Base-by-base conservation (phyloP, 768 basidiomycete species). In the Lepiota subincarnata region DNA sequence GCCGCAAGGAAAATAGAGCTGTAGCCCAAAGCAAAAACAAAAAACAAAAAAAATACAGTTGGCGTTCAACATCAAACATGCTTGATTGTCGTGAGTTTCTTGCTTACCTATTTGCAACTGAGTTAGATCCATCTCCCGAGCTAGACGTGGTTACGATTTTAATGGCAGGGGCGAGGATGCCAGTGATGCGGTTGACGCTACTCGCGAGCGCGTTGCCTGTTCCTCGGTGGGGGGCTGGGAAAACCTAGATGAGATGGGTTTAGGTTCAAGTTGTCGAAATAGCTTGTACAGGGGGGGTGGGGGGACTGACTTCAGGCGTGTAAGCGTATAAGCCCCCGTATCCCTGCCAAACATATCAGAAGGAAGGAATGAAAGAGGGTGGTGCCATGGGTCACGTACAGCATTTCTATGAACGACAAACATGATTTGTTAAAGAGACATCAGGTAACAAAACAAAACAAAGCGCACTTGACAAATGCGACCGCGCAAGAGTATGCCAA, bases 261-360 rank as follows among this genome's bases (percentile, higher is more conserved):
- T n/a, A 38, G 13, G 18, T 18, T 28, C 24, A 24, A 24, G 2
- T 16, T 52, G 16, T 7, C 3, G 12, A 14, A 43, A 13, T 20
- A 31, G 31, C 7, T 31, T 31, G 6, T n/a, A n/a, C n/a, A n/a
- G n/a, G n/a, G n/a, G n/a, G 38, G 20, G 12, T 12, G 22, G 18
- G 18, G 36, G 22, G 34, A 57, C 62, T 26, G 34, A 69, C 77
- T 60, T 83, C 81, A 1, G 81, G 81, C 6, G 81, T 82, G 58
- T 81, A 81, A 1, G 80, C 80, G 49, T 76, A 83, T 12, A 81
- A 67, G 8, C 80, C 71, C 8, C 77, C 80, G 55, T 80, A 79
- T 76, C 78, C 76, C 73, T 68, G 34, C 26, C 8, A 41, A 28
- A 45, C 38, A 22, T 31, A 53, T 52, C 34, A 55, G 6, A 20